Evolutionary conservation across 2,329 filamentous ascomycete species (phyloP).

Genomic region (Aspergillus oerlinghausenensis): DNA sequence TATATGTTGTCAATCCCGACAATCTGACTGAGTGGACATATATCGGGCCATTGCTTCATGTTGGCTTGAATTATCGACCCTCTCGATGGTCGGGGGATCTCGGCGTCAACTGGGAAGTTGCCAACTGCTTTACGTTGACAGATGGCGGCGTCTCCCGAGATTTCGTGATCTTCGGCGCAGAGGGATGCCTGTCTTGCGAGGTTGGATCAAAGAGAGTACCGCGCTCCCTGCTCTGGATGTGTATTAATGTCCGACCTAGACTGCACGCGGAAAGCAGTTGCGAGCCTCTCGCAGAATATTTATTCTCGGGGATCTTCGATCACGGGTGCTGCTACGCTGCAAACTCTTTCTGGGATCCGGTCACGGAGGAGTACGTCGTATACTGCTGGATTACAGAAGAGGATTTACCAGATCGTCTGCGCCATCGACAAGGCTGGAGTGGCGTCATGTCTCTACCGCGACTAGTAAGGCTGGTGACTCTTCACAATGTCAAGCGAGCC

Average conservation of each 20-base stretch:
- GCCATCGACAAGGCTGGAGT: constrained; percentile 47
- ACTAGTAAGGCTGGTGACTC: constrained; percentile 38
- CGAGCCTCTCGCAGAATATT: constrained; percentile 27
- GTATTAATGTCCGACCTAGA: constrained; percentile 24
- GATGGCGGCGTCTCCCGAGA: constrained; percentile 30
- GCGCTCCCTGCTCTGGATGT: constrained; percentile 44
- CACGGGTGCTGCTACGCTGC: constrained; percentile 48
- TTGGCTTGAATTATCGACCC: constrained; percentile 36
- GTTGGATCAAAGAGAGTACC: constrained; percentile 20
- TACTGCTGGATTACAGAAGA: constrained; percentile 52
- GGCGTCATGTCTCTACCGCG: constrained; percentile 47
- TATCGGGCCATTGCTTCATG: constrained; percentile 40
- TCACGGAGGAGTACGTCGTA: constrained; percentile 38
- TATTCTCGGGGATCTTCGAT: constrained; percentile 45
- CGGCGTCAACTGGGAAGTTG: constrained; percentile 42
- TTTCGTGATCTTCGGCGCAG: constrained; percentile 45
- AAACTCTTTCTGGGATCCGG: constrained; percentile 46
- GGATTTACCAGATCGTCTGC: constrained; percentile 41
- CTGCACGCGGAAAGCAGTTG: neutral
- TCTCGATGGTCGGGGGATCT: constrained; percentile 48
- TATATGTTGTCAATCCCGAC: constrained; percentile 41
- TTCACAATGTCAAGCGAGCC: constrained; percentile 34
- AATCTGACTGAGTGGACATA: constrained; percentile 45
- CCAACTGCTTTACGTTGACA: constrained; percentile 29
- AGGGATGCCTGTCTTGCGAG: constrained; percentile 34